Percentiles rank a stretch among this genome's conserved stretches.
Evolutionary conservation across 2,329 filamentous ascomycete genomes (phyloP).

Genomic region (Aspergillus puulaauensis): DNA sequence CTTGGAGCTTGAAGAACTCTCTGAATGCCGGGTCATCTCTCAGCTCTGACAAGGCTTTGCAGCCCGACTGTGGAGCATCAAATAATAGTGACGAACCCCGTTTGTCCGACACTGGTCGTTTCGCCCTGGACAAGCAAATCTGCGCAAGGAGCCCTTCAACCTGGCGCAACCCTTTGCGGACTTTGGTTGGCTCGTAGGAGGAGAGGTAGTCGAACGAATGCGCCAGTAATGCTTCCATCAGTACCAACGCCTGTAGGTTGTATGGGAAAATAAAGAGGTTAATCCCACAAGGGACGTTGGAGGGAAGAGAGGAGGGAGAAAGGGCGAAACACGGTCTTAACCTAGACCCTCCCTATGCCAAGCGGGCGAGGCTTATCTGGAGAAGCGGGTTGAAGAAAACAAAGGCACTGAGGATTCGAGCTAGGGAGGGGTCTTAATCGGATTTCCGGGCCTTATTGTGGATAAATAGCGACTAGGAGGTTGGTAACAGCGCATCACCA

Average conservation of each 20-base stretch:
- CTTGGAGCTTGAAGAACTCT: constrained; percentile 95
- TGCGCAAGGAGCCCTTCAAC: constrained; percentile 92
- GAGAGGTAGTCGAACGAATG: constrained; percentile 96
- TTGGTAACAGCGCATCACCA: constrained; percentile 1
- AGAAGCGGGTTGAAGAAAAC: constrained; percentile 8
- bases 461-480: constrained; percentile 7
- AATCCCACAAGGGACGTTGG: constrained; percentile 1
- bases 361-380: constrained; percentile 8
- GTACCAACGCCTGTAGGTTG: constrained; percentile 16
- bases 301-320: constrained; percentile 3
- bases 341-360: constrained; percentile 13
- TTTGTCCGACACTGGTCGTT: constrained; percentile 39
- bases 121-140: constrained; percentile 73
- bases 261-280: background rate
- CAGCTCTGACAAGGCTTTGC: constrained; percentile 68
- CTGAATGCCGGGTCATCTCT: constrained; percentile 83
- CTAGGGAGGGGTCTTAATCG: constrained; percentile 3
- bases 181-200: constrained; percentile 83
- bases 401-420: background rate
- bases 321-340: constrained; percentile 8
- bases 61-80: constrained; percentile 42
- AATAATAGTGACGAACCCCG: constrained; percentile 43
- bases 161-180: constrained; percentile 89
- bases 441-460: constrained; percentile 3
- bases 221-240: constrained; percentile 88